Conservation (phyloP, 2,329 filamentous ascomycete species). For the Aspergillus pseudoglaucus region DNA sequence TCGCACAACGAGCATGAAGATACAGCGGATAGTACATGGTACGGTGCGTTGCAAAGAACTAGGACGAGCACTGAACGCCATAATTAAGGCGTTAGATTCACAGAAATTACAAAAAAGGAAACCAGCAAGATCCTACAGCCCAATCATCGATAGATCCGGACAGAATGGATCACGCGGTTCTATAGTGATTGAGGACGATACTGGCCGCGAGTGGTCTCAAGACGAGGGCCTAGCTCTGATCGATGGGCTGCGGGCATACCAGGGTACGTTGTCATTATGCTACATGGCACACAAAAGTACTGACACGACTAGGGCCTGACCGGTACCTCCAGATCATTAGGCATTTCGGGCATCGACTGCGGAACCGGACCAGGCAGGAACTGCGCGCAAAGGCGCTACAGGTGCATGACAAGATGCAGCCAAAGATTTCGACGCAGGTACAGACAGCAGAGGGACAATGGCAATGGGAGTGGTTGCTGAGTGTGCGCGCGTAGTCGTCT, state of each 20-base stretch:
- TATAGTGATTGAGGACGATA: neutral
- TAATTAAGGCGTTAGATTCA: slow-evolving; percentile 8
- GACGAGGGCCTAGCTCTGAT: slow-evolving; percentile 18
- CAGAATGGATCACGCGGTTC: neutral
- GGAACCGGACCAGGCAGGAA: slow-evolving; percentile 11
- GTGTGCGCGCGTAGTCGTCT: slow-evolving; percentile 3
- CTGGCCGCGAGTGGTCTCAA: slow-evolving; percentile 14
- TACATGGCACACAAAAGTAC: neutral
- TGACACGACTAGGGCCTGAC: slow-evolving; percentile 7
- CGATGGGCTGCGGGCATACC: slow-evolving; percentile 17
- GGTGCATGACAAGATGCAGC: slow-evolving; percentile 5
- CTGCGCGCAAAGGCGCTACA: slow-evolving; percentile 13
- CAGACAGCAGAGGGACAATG: slow-evolving; percentile 12
- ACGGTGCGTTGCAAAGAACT: slow-evolving; percentile 4
- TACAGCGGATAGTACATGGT: slow-evolving; percentile 3
- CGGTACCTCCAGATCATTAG: slow-evolving; percentile 22
- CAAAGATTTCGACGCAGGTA: slow-evolving; percentile 5
- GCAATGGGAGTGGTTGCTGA: slow-evolving; percentile 17
- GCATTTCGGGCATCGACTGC: slow-evolving; percentile 8
- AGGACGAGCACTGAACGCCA: slow-evolving; percentile 4
- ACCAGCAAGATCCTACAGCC: neutral
- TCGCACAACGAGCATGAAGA: slow-evolving; percentile 8
- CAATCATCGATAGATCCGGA: neutral
- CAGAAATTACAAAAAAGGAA: neutral
- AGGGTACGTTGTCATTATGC: slow-evolving; percentile 7